Evolutionary conservation across 352 stramenopile species (phyloP), one percentile per base, ranked within the genome.

Genomic region (Phytophthora ramorum): DNA sequence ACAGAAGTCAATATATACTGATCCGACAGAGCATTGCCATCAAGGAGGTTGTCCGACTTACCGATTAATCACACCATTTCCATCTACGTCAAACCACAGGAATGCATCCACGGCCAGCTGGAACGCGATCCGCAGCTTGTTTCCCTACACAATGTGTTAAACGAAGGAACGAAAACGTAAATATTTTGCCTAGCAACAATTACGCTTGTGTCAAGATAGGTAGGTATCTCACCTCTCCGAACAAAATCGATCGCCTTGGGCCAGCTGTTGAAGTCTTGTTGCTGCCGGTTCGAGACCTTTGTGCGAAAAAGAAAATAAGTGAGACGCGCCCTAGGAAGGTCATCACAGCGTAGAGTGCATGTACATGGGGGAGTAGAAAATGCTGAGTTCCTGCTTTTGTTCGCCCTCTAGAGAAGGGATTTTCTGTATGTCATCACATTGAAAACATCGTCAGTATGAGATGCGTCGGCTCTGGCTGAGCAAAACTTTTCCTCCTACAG

Each of bases 21-120:
- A 20, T 2, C 5, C 38, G 2, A 3, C 38, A 45, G 16, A 22
- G 7, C 24, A 48, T 4, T n/a, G 16, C 26, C 16, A 7, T 10
- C 40, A 34, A 16, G 7, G 13, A 17, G 13, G 19, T 22, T 16
- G 30, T 14, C 20, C 6, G 2, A 40, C 70, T 5, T 61, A 89
- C 84, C 78, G 71, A 58, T 92, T 90, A 73, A 96, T 96, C 17
- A 82, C 55, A 0, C 89, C 89, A 45, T 83, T 81, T 13, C 88
- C 87, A 38, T 93, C 81, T 2, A 85, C 75, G 44, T 97, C 89
- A 68, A 97, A 96, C 81, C 85, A 92, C 37, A 96, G 56, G 60
- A 94, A 97, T 9, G 88, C 84, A 37, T 96, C 88, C 28, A 95
- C 76, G 1, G 85, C 83, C 30, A 96, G 71, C 45, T 96, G 83